Evolutionary conservation across 805 yeast genomes (phyloP).

Genomic region (Candida coleopterorum): DNA sequence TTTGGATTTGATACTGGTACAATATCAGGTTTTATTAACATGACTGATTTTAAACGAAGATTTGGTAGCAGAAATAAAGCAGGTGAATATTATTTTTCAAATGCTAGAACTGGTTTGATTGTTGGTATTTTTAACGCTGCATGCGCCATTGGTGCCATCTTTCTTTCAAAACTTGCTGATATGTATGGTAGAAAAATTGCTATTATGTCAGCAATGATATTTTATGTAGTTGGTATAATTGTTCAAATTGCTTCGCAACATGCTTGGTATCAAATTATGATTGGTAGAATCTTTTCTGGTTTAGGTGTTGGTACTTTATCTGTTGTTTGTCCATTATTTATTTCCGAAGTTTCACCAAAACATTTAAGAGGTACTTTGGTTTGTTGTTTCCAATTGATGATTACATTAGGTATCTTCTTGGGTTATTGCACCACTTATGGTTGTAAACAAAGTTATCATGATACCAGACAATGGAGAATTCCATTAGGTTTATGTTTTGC

Average conservation of each 20-base stretch:
- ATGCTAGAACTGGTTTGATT: conserved; percentile 47
- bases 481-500: conserved; percentile 53
- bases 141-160: conserved; percentile 67
- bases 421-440: conserved; percentile 67
- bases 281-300: conserved; percentile 68
- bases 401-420: conserved; percentile 65
- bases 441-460: conserved; percentile 43
- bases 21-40: no score
- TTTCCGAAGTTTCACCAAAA: conserved; percentile 68
- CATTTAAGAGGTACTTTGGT: conserved; percentile 68
- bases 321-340: conserved; percentile 62
- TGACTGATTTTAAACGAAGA: no score
- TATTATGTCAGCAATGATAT: conserved; percentile 46
- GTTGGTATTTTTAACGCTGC: conserved; percentile 60
- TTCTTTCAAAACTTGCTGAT: conserved; percentile 55
- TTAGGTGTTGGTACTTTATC: conserved; percentile 71
- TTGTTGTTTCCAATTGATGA: conserved; percentile 63
- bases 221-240: conserved; percentile 57
- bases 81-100: conserved; percentile 40
- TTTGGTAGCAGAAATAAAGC: no score
- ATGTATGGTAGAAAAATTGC: conserved; percentile 56
- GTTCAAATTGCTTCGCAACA: conserved; percentile 53
- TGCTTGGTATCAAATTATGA: conserved; percentile 59
- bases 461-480: conserved; percentile 62
- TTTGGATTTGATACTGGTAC: no score